Percentiles rank a stretch among this genome's conserved stretches.
Evolutionary conservation across 306 rosid genomes (phyloP).

Genomic region (Boehmeria nivea): DNA sequence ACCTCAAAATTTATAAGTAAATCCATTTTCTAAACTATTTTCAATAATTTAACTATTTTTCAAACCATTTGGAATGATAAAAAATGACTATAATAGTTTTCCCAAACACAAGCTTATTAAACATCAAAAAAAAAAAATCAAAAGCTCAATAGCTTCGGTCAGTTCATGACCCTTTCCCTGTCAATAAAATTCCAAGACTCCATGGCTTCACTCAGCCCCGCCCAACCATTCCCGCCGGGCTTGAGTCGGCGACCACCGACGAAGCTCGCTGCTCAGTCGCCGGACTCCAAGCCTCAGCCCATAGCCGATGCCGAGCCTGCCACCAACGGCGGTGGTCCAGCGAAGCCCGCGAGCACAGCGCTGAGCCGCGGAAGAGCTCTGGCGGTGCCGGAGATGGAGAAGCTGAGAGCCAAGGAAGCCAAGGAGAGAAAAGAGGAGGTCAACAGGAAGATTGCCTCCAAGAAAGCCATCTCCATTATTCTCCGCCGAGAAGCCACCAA

Average conservation of each 20-base stretch:
- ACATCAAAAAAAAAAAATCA: too few species aligned
- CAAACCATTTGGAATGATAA: too few species aligned
- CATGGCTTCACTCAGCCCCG: conserved; percentile 43
- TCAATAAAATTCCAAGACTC: too few species aligned
- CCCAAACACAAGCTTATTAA: too few species aligned
- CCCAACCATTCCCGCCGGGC: conserved; percentile 24
- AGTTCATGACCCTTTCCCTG: too few species aligned
- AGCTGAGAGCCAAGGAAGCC: conserved; percentile 42
- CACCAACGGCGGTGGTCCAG: conserved; percentile 6
- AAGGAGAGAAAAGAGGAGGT: conserved; percentile 68
- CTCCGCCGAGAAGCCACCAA: conserved; percentile 84
- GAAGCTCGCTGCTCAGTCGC: neutral
- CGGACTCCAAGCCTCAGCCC: neutral
- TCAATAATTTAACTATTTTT: too few species aligned
- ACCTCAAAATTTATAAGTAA: too few species aligned
- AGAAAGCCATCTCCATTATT: conserved; percentile 77
- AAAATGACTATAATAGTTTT: too few species aligned
- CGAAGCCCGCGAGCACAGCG: conserved; percentile 3
- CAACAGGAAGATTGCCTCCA: conserved; percentile 63
- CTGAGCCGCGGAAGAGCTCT: conserved; percentile 14
- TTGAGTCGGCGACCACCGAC: conserved; percentile 15
- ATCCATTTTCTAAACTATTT: too few species aligned
- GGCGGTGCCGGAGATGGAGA: conserved; percentile 34
- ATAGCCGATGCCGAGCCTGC: neutral
- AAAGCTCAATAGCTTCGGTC: too few species aligned